Evolutionary conservation across 768 basidiomycete genomes (phyloP), one percentile per base, ranked within the genome.

Genomic region (Tulasnella sp.): DNA sequence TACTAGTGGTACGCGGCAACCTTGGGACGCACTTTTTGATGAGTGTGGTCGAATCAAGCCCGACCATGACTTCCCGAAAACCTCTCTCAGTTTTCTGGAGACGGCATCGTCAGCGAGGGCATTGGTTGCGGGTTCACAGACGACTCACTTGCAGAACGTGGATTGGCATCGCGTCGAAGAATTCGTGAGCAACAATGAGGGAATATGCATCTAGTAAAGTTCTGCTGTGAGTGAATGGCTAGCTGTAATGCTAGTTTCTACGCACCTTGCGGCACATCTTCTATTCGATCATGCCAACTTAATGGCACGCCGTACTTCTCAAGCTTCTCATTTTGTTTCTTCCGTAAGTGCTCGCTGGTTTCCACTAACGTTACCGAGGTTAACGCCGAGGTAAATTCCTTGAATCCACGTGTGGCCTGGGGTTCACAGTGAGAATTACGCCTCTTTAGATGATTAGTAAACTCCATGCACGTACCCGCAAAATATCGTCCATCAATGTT

Each of bases 111-210:
- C 38, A 12, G 36, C 73, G 68, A 24, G 46, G 16, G 58, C 38
- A 36, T n/a, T 3, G 21, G 42, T 18, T 62, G 75, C 21, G 14
- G n/a, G 40, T 5, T 31, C 6, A 56, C 7, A 34, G 19, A 44
- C 2, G 21, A 84, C 87, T 16, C 81, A 95, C 96, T 88, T 97
- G 91, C 48, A 99, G 86, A 48, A 96, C 87, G 84, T 98, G 94
- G 72, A 98, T 91, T 0, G 98, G 97, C 68, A 99, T 88, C 0
- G 97, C 97, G 84, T 99, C 98, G 81, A 99, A 99, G 86, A 99
- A 97, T 83, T 99, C 98, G 85, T 99, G 97, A 0, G 98, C 98
- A 21, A 98, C 86, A 34, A 98, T 84, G 87, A 98, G 91, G 0
- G 96, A 96, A 84, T 92, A 98, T 74, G 72, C 75, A 76, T 76